These are phyloP conservation scores for Fusarium sp. DNA, from an alignment of 2,329 filamentous ascomycete genomes.

Conservation along the genomic window DNA sequence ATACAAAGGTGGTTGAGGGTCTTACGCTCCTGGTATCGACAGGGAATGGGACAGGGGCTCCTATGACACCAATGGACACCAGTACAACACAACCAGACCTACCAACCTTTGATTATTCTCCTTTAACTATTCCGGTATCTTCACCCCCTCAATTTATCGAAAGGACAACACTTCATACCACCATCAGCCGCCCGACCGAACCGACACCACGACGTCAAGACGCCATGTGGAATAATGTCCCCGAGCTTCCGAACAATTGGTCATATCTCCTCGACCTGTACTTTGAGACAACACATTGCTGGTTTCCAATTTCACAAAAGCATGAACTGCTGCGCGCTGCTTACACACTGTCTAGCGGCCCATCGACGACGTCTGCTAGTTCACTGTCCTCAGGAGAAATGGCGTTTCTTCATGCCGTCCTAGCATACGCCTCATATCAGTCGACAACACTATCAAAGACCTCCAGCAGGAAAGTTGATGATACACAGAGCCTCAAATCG, in stretches of 20 bases:
- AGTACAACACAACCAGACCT: background rate
- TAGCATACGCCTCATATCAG: background rate
- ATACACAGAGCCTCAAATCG: fast-evolving
- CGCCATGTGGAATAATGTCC: fast-evolving
- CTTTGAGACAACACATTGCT: constrained; percentile 4
- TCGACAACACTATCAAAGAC: background rate
- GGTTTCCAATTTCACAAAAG: constrained; percentile 6
- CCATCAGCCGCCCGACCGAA: fast-evolving
- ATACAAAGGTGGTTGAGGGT: background rate
- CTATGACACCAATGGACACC: background rate
- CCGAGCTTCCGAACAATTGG: constrained; percentile 1
- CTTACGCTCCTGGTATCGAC: background rate
- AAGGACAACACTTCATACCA: fast-evolving
- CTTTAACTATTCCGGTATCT: background rate
- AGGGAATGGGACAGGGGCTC: background rate
- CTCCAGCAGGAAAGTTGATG: fast-evolving
- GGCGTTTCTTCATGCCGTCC: background rate
- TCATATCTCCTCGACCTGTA: background rate
- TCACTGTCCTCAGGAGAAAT: background rate
- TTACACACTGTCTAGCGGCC: background rate
- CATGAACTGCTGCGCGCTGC: constrained; percentile 6
- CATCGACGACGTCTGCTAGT: background rate
- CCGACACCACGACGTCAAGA: fast-evolving
- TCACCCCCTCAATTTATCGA: fast-evolving
- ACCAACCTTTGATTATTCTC: background rate